Evolutionary conservation across 257 asterid genomes (phyloP), one percentile per base, ranked within the genome.

Genomic region (Nicotiana benthamiana): DNA sequence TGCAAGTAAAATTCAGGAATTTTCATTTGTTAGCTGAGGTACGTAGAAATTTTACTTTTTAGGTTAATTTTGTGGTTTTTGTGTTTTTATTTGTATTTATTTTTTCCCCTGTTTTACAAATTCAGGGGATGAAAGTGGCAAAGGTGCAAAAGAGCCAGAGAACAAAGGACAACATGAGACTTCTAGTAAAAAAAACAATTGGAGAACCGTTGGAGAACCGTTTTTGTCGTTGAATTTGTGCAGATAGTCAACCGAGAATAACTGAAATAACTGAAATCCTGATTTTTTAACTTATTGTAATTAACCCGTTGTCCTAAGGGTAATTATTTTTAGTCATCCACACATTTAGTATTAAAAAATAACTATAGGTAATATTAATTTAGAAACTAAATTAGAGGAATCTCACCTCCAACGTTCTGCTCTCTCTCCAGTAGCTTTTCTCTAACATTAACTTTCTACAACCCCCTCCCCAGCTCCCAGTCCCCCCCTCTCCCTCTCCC

Each of bases 191-290:
- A 82, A 57, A 57, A 75, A 52, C 79, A 51, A 65, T 65, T 86
- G 94, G 90, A 83, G 79, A 80, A 57, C 87, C 92, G 87, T 65
- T 86, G 94, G 90, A 83, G 79, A 80, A 57, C 87, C 92, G 87
- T 54, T 86, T 59, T 54, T 85, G 32, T 84, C 86, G 92, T 84
- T 54, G 20, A 56, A 15, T 12, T 51, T 83, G 80, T 66, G 81
- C 80, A 70, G 83, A 70, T 65, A 63, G 76, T 28, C 40, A 46
- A 68, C 46, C 46, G 36, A 52, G 63, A 83, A 82, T 83, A 86
- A 85, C 85, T 76, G 87, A 75, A 79, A 85, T 79, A 88, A 87
- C 89, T 56, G 75, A 48, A 24, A 70, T 66, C 9, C 28, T 34
- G 16, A 0, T 9, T 26, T 15, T 62, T 24, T n/a, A 11, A 61